Percentiles rank a stretch among this genome's conserved stretches.
Evolutionary conservation across 225 moss, liverwort and hornwort species (phyloP).

Genomic region (Pseudoscleropodium purum): DNA sequence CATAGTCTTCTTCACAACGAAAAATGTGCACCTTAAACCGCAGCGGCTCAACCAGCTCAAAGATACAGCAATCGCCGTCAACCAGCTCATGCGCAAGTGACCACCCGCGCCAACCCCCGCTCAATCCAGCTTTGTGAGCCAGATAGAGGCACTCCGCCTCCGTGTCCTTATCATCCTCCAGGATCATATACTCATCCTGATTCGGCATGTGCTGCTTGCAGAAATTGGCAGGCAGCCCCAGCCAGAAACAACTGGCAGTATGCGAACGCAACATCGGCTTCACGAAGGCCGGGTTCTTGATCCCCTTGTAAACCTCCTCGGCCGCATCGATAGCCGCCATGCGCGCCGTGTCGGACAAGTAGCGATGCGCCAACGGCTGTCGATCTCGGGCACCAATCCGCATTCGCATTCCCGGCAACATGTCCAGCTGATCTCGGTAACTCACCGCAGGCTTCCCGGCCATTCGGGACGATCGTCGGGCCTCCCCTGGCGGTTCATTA

Average conservation of each 20-base stretch:
- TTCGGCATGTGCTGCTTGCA: background rate
- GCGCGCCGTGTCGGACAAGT: background rate
- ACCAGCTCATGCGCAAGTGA: background rate
- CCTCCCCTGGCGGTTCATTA: background rate
- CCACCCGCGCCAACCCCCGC: background rate
- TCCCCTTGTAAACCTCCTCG: background rate
- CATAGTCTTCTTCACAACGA: constrained; percentile 4
- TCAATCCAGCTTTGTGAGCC: background rate
- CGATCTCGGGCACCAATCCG: background rate
- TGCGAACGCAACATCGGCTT: constrained; percentile 1
- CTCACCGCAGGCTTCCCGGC: background rate
- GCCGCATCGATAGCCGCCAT: background rate
- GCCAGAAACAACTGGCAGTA: background rate
- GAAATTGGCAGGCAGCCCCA: background rate
- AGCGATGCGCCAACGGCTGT: background rate
- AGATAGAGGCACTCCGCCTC: background rate
- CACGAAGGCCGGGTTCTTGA: background rate
- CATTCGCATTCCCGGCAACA: background rate
- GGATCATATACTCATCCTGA: background rate
- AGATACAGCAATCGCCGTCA: background rate
- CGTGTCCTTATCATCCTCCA: background rate
- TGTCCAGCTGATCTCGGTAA: background rate
- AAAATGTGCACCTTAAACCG: background rate
- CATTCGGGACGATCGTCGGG: background rate
- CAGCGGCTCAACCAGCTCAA: background rate